A percentile compares a stretch with the other conserved stretches of the same genome.
phyloP scores from a whole-genome alignment of 208 protist genomes.

The Leishmania gerbilli region DNA sequence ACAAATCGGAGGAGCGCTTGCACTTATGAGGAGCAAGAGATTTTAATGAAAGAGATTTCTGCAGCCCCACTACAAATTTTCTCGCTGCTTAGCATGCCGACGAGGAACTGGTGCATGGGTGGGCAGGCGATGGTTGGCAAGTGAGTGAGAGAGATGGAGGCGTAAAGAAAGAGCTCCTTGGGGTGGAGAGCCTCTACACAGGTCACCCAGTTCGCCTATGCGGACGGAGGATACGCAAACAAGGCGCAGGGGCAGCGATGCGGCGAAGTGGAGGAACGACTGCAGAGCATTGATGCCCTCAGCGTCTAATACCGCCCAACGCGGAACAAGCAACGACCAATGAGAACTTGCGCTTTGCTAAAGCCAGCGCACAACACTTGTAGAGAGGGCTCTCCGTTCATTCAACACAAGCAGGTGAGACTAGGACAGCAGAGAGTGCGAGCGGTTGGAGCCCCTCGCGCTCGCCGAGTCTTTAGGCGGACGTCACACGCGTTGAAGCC shows the following conservation, averaged over 20 bases:
- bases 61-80: background rate
- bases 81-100: background rate
- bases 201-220: background rate
- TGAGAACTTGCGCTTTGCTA: background rate
- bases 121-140: background rate
- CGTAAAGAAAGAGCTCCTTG: background rate
- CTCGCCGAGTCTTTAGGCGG: background rate
- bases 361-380: background rate
- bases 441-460: background rate
- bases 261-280: background rate
- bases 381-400: background rate
- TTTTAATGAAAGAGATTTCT: background rate
- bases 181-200: background rate
- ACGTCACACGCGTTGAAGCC: background rate
- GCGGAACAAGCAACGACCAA: background rate
- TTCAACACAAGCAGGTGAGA: background rate
- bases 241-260: background rate
- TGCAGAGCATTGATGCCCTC: background rate
- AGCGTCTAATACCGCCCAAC: background rate
- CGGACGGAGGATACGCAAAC: background rate
- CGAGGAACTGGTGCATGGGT: background rate
- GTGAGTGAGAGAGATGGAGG: slow-evolving; percentile 1
- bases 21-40: slow-evolving; percentile 5
- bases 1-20: background rate
- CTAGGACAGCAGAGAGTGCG: background rate